Base-by-base conservation (phyloP, 169 alveolate species). In the Plasmodium adleri region DNA sequence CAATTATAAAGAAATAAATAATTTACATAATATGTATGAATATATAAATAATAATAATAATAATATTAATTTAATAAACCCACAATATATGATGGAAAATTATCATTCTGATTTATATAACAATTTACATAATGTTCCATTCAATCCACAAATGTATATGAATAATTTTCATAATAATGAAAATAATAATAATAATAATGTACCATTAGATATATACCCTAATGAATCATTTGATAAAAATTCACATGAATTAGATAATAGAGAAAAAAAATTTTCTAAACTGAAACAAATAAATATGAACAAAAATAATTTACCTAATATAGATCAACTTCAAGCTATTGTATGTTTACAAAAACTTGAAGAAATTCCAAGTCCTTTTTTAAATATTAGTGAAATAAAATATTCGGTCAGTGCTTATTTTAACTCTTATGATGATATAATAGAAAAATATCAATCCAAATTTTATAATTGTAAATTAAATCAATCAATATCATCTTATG, bases 341-440 rank as follows among this genome's bases (percentile, higher is more conserved):
- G 74, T 83, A 32, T 83, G 91, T 83, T 71, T 94, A 49, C 89
- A 91, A 15, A 91, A 92, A n/a, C 63, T 94, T 60, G 96, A 94
- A 56, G 92, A 92, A 62, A 93, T 94, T 26, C 95, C 95, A 4
- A 60, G 75, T 20, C 78, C 89, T 54, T 76, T 92, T 13, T 32
- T 62, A 20, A 56, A 87, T 4, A 58, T 75, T n/a, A 86, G 52
- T 63, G 92, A 91, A 71, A 64, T 92, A 39, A 75, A 92, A 60
- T 94, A 91, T 88, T 71, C 92, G 22, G 80, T 94, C 13, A 93
- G 91, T 45, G 95, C 89, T 10, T 94, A 94, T 39, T 94, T 92
- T 43, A 94, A 94, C 66, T 50, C 94, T 9, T 85, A 91, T 26
- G 93, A 92, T 68, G 96, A 94, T 74, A 92, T 92, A 39, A 68